phyloP scores from a whole-genome alignment of 2,329 filamentous ascomycete species.

The Aspergillus sojae region DNA sequence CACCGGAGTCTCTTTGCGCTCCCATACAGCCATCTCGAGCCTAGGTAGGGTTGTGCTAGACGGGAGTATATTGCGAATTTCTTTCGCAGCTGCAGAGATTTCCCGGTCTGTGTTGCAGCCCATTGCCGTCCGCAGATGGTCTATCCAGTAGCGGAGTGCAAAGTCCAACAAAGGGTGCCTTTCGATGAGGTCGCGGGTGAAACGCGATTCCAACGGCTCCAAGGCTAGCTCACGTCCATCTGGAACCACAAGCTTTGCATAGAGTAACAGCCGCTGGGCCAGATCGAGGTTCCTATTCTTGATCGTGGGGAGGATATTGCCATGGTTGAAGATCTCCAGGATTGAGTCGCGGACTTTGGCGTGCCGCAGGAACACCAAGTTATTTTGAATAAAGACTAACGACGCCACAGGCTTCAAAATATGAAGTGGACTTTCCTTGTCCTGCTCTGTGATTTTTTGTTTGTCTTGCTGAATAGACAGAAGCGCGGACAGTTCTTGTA shows the following conservation, averaged over 20 bases:
- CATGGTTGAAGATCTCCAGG: slow-evolving; percentile 33
- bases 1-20: slow-evolving; percentile 35
- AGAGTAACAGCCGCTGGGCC: slow-evolving; percentile 35
- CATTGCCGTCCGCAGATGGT: slow-evolving; percentile 49
- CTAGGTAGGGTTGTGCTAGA: slow-evolving; percentile 47
- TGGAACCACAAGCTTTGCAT: slow-evolving; percentile 33
- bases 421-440: slow-evolving; percentile 26
- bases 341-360: slow-evolving; percentile 35
- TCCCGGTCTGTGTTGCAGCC: slow-evolving; percentile 41
- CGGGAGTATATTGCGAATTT: slow-evolving; percentile 53
- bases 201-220: slow-evolving; percentile 28
- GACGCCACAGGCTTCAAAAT: slow-evolving; percentile 34
- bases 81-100: slow-evolving; percentile 43
- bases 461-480: slow-evolving; percentile 35
- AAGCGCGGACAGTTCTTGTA: slow-evolving; percentile 36
- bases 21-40: slow-evolving; percentile 54
- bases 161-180: slow-evolving; percentile 51
- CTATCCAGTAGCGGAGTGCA: slow-evolving; percentile 50
- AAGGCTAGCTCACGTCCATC: slow-evolving; percentile 37
- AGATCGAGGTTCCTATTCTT: slow-evolving; percentile 41
- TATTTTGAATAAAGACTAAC: slow-evolving; percentile 39
- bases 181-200: slow-evolving; percentile 30
- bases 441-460: slow-evolving; percentile 27
- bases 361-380: slow-evolving; percentile 40
- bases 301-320: slow-evolving; percentile 32